Percentiles rank a stretch among this genome's conserved stretches.
These are phyloP conservation scores for Puya raimondii DNA, from an alignment of 176 grass and related monocot genomes.

Conservation along the genomic window DNA sequence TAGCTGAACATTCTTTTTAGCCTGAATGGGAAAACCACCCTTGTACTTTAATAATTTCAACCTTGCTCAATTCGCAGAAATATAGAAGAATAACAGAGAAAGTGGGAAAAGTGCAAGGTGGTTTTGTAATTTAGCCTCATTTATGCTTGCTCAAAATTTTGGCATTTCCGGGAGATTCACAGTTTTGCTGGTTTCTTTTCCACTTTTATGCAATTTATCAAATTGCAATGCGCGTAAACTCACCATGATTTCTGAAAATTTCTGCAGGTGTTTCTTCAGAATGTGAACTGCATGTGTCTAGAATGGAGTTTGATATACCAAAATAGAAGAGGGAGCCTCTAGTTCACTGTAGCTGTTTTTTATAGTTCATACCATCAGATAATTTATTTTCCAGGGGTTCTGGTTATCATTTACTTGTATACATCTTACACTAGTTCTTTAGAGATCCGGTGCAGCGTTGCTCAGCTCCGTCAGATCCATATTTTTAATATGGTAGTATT, in stretches of 20 bases:
- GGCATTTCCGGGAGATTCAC: no score
- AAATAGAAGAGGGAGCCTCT: conserved; percentile 33
- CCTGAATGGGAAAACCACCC: no score
- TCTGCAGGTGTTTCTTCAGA: conserved; percentile 24
- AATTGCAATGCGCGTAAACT: no score
- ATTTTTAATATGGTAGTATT: not conserved
- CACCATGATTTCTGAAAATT: not conserved
- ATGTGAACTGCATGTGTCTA: conserved; percentile 28
- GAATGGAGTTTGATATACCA: conserved; percentile 12
- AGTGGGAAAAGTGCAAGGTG: no score
- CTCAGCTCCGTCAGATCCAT: not conserved
- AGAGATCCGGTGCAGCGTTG: not conserved
- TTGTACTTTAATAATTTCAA: no score
- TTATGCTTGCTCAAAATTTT: no score
- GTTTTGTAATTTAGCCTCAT: no score
- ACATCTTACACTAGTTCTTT: not conserved
- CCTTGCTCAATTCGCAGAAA: no score
- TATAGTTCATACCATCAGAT: not conserved
- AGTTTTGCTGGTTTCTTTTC: no score
- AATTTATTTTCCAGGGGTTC: not conserved
- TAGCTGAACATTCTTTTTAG: no score
- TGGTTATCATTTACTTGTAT: not conserved
- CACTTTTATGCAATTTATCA: no score
- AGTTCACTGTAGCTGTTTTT: conserved; percentile 21
- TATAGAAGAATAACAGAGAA: no score